phyloP scores from a whole-genome alignment of 2,329 filamentous ascomycete species.

The Xenoacremonium recifei region DNA sequence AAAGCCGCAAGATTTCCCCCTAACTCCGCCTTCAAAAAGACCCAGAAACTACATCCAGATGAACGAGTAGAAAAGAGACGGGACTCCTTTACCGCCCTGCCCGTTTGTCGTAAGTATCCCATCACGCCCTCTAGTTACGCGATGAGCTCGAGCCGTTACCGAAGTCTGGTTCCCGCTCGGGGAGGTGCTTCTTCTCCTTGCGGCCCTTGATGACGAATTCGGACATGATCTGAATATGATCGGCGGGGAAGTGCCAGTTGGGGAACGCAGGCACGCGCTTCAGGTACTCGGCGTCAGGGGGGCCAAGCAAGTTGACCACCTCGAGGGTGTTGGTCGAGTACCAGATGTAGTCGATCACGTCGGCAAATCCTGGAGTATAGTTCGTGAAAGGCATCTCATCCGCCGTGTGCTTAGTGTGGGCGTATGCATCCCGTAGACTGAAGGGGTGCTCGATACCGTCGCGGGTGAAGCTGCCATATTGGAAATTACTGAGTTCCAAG shows the following conservation, averaged over 20 bases:
- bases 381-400: constrained; percentile 93
- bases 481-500: constrained; percentile 72
- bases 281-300: constrained; percentile 82
- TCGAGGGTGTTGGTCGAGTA: constrained; percentile 89
- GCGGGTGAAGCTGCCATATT: constrained; percentile 90
- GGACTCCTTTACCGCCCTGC: constrained; percentile 6
- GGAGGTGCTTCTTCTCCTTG: constrained; percentile 72
- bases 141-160: constrained; percentile 36
- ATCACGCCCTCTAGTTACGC: constrained; percentile 29
- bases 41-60: constrained; percentile 42
- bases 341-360: constrained; percentile 96
- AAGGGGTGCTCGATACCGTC: constrained; percentile 95
- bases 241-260: constrained; percentile 90
- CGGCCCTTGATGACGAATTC: constrained; percentile 87
- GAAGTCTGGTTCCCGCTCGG: constrained; percentile 64
- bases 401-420: constrained; percentile 74
- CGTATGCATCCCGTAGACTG: constrained; percentile 87
- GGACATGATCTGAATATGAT: constrained; percentile 86
- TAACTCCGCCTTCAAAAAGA: constrained; percentile 39
- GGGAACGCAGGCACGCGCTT: constrained; percentile 88
- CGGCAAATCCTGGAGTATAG: constrained; percentile 90
- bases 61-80: constrained; percentile 22
- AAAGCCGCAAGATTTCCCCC: no score
- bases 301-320: constrained; percentile 78
- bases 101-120: constrained; percentile 11